Percentiles rank a stretch among this genome's conserved stretches.
These are phyloP conservation scores for Nannochloris sp. DNA, from an alignment of 139 green algal species.

Conservation along the genomic window DNA sequence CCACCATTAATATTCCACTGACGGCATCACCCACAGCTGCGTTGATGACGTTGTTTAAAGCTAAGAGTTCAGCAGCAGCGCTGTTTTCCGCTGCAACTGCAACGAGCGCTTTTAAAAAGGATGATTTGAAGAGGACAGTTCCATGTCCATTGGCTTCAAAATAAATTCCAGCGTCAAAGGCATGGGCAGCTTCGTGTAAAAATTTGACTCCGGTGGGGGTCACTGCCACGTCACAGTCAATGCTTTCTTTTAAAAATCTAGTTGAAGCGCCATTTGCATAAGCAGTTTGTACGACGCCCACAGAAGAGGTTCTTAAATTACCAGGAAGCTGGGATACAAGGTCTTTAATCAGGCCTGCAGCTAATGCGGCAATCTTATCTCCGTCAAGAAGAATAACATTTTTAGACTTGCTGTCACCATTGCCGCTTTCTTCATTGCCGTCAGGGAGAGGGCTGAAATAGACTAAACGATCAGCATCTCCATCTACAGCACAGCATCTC, in stretches of 20 bases:
- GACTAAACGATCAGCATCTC: slow-evolving; percentile 93
- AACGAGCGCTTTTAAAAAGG: slow-evolving; percentile 30
- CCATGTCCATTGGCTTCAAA: slow-evolving; percentile 99
- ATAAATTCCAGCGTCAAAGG: slow-evolving; percentile 93
- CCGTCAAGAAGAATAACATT: slow-evolving; percentile 76
- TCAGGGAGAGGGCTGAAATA: slow-evolving; percentile 62
- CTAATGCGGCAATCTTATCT: slow-evolving; percentile 86
- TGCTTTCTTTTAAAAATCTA: slow-evolving; percentile 46
- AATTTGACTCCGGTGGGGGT: slow-evolving; percentile 91
- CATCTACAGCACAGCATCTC: slow-evolving; percentile 73
- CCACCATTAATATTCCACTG: slow-evolving; percentile 80
- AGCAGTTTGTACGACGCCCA: slow-evolving; percentile 95
- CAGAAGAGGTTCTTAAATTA: not conserved
- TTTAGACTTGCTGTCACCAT: not conserved
- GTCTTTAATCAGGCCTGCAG: slow-evolving; percentile 52
- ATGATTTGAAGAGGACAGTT: slow-evolving; percentile 78
- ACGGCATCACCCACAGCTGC: slow-evolving; percentile 91
- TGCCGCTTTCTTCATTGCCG: not conserved
- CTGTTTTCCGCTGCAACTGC: not conserved
- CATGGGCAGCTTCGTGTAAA: slow-evolving; percentile 68
- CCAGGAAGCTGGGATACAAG: slow-evolving; percentile 51
- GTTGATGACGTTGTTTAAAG: slow-evolving; percentile 71
- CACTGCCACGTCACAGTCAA: slow-evolving; percentile 28
- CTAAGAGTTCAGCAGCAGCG: slow-evolving; percentile 43
- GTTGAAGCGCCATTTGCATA: slow-evolving; percentile 94